These are phyloP conservation scores for Alliaria petiolata DNA, from an alignment of 345 rosid genomes.

Conservation along the genomic window DNA sequence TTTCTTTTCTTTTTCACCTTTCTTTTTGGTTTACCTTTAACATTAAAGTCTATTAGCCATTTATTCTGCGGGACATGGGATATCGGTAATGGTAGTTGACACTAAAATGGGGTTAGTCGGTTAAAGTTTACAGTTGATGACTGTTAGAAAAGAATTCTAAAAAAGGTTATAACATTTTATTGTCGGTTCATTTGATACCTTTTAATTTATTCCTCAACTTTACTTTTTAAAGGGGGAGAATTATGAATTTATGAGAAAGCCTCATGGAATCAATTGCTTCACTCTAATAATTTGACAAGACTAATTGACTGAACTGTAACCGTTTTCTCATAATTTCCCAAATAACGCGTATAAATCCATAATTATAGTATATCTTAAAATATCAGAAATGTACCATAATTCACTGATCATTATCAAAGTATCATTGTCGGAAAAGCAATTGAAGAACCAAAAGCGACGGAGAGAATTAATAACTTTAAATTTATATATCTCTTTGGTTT, in stretches of 20 bases:
- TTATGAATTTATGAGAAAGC: background rate
- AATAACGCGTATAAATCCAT: constrained; percentile 14
- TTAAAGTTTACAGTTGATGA: constrained; percentile 16
- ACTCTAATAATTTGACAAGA: background rate
- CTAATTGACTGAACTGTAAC: background rate
- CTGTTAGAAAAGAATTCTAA: background rate
- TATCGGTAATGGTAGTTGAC: background rate
- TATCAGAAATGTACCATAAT: background rate
- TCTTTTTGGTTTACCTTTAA: no score
- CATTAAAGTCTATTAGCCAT: background rate
- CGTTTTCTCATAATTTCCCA: background rate
- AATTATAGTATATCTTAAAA: no score
- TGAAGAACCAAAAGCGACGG: background rate
- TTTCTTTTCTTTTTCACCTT: no score
- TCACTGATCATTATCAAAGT: background rate
- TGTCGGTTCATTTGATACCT: background rate
- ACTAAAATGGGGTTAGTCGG: background rate
- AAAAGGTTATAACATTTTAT: constrained; percentile 1
- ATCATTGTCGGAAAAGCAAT: constrained; percentile 25
- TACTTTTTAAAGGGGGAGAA: background rate
- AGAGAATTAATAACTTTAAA: background rate
- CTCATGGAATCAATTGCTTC: constrained; percentile 1
- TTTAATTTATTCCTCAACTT: background rate
- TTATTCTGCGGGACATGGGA: background rate
- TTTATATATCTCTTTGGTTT: background rate